Evolutionary conservation across 1,284 basidiomycete genomes (phyloP), one percentile per base, ranked within the genome.

Genomic region (Trichosporon coremiiforme): DNA sequence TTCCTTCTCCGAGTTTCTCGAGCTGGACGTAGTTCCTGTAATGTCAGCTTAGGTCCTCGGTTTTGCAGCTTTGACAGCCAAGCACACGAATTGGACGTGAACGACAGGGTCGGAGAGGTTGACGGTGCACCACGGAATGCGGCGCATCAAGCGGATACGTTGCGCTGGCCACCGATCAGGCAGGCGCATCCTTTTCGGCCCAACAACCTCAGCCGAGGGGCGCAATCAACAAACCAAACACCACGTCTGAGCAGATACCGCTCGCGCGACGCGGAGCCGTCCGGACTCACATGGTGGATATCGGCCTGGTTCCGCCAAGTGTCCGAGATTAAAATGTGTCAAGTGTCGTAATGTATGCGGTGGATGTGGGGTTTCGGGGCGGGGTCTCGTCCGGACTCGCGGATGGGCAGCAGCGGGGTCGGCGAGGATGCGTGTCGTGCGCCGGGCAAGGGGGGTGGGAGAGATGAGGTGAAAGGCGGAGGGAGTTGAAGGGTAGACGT

Each of bases 1-100:
- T 82, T 70, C 85, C 85, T 75, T 86, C 85, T 65, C 85, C 92
- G 80, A 94, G 87, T 85, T 95, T 95, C 85, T 95, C 93, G 65
- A 95, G 87, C 88, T 94, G 85, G 65, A 84, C 79, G 77, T 86
- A 86, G 75, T 85, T 86, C 77, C 83, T 84, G 73, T 12, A 10
- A 1, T 17, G 17, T 62, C 31, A 62, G 57, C 31, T 7, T n/a
- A 20, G 15, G 12, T 25, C 25, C 25, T 25, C 41, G 12, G n/a
- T 41, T 17, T n/a, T 7, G 25, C 41, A 45, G 41, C 41, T 45
- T 45, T 10, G 38, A 15, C 3, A 45, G 8, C 25, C 50, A 22
- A 53, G 50, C 20, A 10, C 50, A 25, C 25, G 9, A 10, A 0
- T 10, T 8, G 50, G 7, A 25, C 22, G 20, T 10, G n/a, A 25